Conservation (phyloP, 1,284 basidiomycete genomes). For the Chalciporus sp. region DNA sequence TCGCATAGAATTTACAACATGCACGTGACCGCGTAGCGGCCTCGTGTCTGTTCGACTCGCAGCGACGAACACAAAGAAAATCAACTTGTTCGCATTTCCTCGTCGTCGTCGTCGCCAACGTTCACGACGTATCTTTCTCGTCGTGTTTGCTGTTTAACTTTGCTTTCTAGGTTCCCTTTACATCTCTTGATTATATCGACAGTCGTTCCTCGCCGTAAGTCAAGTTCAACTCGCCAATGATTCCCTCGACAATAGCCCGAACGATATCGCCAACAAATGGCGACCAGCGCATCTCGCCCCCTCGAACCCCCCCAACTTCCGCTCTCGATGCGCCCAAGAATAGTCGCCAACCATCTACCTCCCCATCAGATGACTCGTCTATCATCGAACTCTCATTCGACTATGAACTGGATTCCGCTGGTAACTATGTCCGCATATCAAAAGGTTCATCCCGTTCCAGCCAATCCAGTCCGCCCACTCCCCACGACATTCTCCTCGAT, state of each 20-base stretch:
- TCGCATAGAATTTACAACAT: constrained; percentile 22
- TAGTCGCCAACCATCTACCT: constrained; percentile 39
- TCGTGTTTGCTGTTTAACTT: neutral
- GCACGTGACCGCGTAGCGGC: constrained; percentile 38
- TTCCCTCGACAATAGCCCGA: constrained; percentile 23
- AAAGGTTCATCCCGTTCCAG: constrained; percentile 41
- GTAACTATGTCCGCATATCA: constrained; percentile 59
- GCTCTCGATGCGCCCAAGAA: constrained; percentile 34
- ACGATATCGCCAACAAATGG: constrained; percentile 35
- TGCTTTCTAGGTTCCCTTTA: neutral
- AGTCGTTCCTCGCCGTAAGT: constrained; percentile 15
- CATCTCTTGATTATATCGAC: constrained; percentile 1
- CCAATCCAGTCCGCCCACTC: constrained; percentile 43
- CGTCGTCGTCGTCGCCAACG: constrained; percentile 19
- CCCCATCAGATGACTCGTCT: constrained; percentile 59
- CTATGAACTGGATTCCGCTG: constrained; percentile 61
- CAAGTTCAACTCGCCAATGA: constrained; percentile 19
- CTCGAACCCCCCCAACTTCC: constrained; percentile 30
- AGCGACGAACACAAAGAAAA: constrained; percentile 31
- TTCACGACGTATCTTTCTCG: constrained; percentile 20
- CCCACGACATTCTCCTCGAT: constrained; percentile 32
- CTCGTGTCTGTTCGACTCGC: constrained; percentile 37
- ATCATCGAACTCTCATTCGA: constrained; percentile 73
- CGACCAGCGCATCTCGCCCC: constrained; percentile 35
- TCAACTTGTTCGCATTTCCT: constrained; percentile 12